Base-by-base conservation (phyloP, 2,329 filamentous ascomycete species). In the Colletotrichum scovillei region DNA sequence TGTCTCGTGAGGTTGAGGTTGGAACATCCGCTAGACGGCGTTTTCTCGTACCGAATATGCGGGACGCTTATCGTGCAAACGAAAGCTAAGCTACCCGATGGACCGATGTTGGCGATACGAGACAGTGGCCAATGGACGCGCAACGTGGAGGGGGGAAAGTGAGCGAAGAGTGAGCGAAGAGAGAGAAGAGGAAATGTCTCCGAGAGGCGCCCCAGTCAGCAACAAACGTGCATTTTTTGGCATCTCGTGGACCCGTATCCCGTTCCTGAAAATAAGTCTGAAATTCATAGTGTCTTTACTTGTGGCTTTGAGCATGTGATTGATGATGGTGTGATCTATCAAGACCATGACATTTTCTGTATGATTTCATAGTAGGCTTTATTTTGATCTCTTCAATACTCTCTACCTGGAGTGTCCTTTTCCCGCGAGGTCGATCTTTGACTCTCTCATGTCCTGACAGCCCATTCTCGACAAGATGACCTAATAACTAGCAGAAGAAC, bases 21-120 rank as follows among this genome's bases (percentile, higher is more conserved):
- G 46, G 28, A 63, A 22, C 9, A 26, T n/a, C 28, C 30, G 26
- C 26, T 52, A 12, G 12, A 22, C 16, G 46, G 42, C 19, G 4
- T 49, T 49, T 22, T 22, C 19, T 49, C 42, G 42, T n/a, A 49
- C 38, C 38, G 38, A 52, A 30, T 28, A 42, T 49, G 42, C 26
- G 46, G 9, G 46, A 35, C 28, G 14, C 46, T 55, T 19, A 38
- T 38, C 57, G 16, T 35, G 57, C 22, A n/a, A 14, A 42, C 57
- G 14, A 28, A 60, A 60, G 32, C 32, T 5, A 24, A 24, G 24
- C 19, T 22, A 16, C 26, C 32, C 9, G 57, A 35, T 60, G n/a
- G 14, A 19, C 16, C 14, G 38, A 19, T 42, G 38, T 42, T 38
- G n/a, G n/a, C 64, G 65, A 67, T 46, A 63, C 66, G 59, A 63